Conservation (phyloP, 2,329 filamentous ascomycete genomes). For the Colletotrichum caudatum region DNA sequence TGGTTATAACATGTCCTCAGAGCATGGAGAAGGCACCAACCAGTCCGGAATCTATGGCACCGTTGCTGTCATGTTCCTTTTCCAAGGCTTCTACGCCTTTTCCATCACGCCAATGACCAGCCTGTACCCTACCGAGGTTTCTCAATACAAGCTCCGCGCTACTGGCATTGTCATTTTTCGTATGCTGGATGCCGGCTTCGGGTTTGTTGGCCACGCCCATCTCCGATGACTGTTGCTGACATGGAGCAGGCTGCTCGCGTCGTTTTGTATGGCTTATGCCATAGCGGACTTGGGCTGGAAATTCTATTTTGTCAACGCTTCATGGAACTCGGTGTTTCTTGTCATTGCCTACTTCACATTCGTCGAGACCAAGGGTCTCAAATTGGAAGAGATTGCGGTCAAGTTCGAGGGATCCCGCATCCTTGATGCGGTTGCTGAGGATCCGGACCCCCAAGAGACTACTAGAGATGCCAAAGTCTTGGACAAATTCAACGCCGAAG, state of each 20-base stretch:
- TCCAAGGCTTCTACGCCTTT: conserved; percentile 50
- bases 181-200: conserved; percentile 46
- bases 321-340: conserved; percentile 47
- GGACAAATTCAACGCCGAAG: too few relatives aligned
- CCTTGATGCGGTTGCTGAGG: too few relatives aligned
- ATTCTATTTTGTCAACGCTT: conserved; percentile 49
- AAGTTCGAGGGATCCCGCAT: conserved; percentile 44
- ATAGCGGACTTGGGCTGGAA: conserved; percentile 50
- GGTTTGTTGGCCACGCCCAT: conserved; percentile 41
- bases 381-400: conserved; percentile 47
- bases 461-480: too few relatives aligned
- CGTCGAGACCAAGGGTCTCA: conserved; percentile 49
- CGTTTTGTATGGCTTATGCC: conserved; percentile 48
- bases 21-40: conserved; percentile 30
- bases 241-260: conserved; percentile 43
- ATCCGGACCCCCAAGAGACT: too few relatives aligned
- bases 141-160: conserved; percentile 49
- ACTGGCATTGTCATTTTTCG: conserved; percentile 49
- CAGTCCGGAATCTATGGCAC: conserved; percentile 55
- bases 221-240: too few relatives aligned
- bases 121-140: conserved; percentile 51
- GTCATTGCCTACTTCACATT: conserved; percentile 46
- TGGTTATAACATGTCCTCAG: too few relatives aligned
- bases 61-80: conserved; percentile 51
- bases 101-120: conserved; percentile 51